Conservation (phyloP, 148 eudicot species). For the Heliamphora exappendiculata region DNA sequence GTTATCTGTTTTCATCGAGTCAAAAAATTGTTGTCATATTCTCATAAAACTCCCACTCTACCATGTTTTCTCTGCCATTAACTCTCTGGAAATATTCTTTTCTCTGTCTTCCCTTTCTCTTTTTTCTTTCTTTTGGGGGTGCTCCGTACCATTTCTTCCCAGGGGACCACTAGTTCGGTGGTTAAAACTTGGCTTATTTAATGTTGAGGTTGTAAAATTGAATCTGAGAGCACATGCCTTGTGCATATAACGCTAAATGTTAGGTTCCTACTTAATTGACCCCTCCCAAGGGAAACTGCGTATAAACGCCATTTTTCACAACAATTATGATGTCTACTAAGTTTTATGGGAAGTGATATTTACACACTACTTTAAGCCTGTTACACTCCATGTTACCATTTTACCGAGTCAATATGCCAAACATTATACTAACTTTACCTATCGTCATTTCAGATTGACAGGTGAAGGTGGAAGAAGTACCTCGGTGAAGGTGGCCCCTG, state of each 20-base stretch:
- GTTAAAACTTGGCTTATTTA: too few species aligned
- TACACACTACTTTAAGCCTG: too few species aligned
- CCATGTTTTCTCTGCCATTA: not conserved
- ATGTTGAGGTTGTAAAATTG: too few species aligned
- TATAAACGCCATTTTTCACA: not conserved
- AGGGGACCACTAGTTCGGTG: not conserved
- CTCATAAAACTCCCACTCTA: not conserved
- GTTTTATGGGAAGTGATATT: not conserved
- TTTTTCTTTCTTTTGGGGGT: not conserved
- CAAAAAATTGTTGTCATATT: not conserved
- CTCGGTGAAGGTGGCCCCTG: conserved; percentile 12
- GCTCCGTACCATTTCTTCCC: not conserved
- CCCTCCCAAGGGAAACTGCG: too few species aligned
- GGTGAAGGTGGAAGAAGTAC: conserved; percentile 15
- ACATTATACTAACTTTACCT: not conserved
- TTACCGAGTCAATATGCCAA: not conserved
- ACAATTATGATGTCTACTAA: not conserved
- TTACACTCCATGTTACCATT: too few species aligned
- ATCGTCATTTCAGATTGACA: conserved; percentile 25
- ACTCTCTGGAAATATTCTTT: not conserved
- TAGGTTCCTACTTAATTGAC: too few species aligned
- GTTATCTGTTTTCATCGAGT: not conserved
- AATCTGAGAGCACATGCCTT: too few species aligned
- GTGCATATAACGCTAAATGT: too few species aligned
- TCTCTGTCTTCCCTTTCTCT: not conserved